Evolutionary conservation across 2,329 filamentous ascomycete species (phyloP), one percentile per base, ranked within the genome.

Genomic region (Arthrobotrys pseudoclavata): DNA sequence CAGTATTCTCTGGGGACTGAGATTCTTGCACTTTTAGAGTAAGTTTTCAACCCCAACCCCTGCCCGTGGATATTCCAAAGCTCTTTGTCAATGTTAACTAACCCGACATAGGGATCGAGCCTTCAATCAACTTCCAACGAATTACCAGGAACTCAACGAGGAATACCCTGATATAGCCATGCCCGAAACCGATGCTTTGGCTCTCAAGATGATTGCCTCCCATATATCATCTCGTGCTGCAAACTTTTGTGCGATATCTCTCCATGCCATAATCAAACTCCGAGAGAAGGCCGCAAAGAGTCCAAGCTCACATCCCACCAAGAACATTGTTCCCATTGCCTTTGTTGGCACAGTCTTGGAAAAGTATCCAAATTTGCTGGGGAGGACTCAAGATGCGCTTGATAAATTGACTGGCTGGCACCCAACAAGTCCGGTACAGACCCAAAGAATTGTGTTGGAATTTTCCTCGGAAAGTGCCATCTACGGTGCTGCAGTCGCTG

Each of bases 401-500:
- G 74, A 77, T 22, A 61, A 29, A 18, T 24, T 77, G 31, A 77
- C 67, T 3, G 61, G 34, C 1, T 77, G 74, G 74, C 67, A 71
- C 2, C 26, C 20, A 3, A 24, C 15, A 20, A n/a, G 18, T 7
- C 20, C 18, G 7, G 1, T 42, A n/a, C 10, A 42, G 6, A 60
- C 26, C n/a, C 40, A 57, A 37, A 60, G 74, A 34, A 71, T 77
- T 12, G 24, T 71, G 4, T 48, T 77, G 45, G 60, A 77, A 26
- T 77, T 77, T 48, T 57, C 74, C 15, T 45, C 74, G 5, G 74
- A 77, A 22, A 77, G 74, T 40, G 67, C 74, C 15, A 77, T 77
- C 15, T 77, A 62, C 31, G 74, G 74, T 24, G 74, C 74, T 5
- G 74, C 74, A 3, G 74, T 77, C 18, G 62, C 74, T 15, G 74